A percentile compares a stretch with the other conserved stretches of the same genome.
phyloP scores from a whole-genome alignment of 2,329 filamentous ascomycete genomes.

The Scedosporium boydii region DNA sequence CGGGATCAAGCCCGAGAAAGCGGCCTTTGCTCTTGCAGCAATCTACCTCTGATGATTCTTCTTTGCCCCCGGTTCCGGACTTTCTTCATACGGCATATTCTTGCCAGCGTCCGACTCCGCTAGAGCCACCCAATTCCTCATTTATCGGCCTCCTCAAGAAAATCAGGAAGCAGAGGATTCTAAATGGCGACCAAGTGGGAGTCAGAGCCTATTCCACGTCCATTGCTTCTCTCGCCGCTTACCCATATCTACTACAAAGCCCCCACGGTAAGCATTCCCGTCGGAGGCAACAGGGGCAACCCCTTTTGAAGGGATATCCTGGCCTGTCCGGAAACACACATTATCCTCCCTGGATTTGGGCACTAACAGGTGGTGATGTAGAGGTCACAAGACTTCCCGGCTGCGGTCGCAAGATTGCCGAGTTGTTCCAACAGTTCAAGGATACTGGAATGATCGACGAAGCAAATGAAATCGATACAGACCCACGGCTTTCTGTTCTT shows the following conservation, averaged over 20 bases:
- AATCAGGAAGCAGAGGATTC: constrained; percentile 60
- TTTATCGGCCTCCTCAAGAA: constrained; percentile 70
- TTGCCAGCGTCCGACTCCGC: constrained; percentile 68
- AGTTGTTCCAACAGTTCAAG: constrained; percentile 68
- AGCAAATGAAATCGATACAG: constrained; percentile 51
- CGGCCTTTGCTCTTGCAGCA: constrained; percentile 46
- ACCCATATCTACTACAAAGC: constrained; percentile 46
- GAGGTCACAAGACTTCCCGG: constrained; percentile 54
- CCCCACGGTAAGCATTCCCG: constrained; percentile 26
- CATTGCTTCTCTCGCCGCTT: constrained; percentile 76
- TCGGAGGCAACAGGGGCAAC: neutral
- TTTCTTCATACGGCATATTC: constrained; percentile 58
- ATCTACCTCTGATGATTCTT: constrained; percentile 68
- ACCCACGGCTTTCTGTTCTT: constrained; percentile 56
- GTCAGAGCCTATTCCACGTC: constrained; percentile 79
- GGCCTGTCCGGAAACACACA: neutral
- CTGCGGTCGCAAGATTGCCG: constrained; percentile 70
- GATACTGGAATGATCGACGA: constrained; percentile 51
- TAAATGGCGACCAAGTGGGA: constrained; percentile 69
- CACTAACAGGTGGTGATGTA: neutral
- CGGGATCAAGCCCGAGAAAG: neutral
- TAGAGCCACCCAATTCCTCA: constrained; percentile 57
- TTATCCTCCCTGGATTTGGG: neutral
- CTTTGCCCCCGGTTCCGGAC: constrained; percentile 57
- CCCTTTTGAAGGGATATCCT: neutral